phyloP scores from a whole-genome alignment of 176 grass and related monocot species.

The Musa schizocarpa region DNA sequence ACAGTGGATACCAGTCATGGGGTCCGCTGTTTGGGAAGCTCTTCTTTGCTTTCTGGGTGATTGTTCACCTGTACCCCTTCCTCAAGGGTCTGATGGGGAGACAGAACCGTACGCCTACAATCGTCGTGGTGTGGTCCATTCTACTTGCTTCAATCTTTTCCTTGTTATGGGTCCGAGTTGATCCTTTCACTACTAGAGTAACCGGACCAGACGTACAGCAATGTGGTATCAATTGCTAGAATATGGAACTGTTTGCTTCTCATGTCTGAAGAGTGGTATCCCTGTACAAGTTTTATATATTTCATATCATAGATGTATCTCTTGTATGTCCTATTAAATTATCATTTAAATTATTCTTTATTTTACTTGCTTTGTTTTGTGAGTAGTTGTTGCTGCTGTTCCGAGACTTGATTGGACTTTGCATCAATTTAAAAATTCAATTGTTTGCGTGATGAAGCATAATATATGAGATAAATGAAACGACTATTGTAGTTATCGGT shows the following conservation, averaged over 20 bases:
- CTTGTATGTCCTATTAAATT: not conserved
- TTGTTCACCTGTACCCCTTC: constrained; percentile 17
- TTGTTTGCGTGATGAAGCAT: not conserved
- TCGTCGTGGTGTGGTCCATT: constrained; percentile 12
- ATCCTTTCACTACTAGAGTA: constrained; percentile 7
- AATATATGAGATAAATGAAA: not conserved
- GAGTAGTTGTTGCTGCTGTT: not conserved
- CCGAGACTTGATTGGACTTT: not conserved
- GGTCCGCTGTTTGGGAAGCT: constrained; percentile 18
- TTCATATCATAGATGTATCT: not conserved
- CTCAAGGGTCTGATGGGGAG: constrained; percentile 17
- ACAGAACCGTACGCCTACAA: constrained; percentile 8
- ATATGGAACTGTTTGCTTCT: not conserved
- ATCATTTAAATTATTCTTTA: constrained; percentile 6
- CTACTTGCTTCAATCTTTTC: constrained; percentile 19
- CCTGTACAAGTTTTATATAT: not conserved
- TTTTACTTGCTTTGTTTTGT: not conserved
- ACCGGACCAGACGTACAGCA: constrained; percentile 12
- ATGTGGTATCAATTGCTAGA: constrained; percentile 20
- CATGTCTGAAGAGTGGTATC: not conserved
- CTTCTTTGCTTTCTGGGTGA: constrained; percentile 17
- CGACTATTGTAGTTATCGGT: not conserved
- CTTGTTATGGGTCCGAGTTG: constrained; percentile 9
- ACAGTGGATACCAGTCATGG: constrained; percentile 17
- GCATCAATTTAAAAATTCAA: not conserved